Evolutionary conservation across 1,139 yeast genomes (phyloP).

Genomic region (Yamadazyma kanchanaburiensis): DNA sequence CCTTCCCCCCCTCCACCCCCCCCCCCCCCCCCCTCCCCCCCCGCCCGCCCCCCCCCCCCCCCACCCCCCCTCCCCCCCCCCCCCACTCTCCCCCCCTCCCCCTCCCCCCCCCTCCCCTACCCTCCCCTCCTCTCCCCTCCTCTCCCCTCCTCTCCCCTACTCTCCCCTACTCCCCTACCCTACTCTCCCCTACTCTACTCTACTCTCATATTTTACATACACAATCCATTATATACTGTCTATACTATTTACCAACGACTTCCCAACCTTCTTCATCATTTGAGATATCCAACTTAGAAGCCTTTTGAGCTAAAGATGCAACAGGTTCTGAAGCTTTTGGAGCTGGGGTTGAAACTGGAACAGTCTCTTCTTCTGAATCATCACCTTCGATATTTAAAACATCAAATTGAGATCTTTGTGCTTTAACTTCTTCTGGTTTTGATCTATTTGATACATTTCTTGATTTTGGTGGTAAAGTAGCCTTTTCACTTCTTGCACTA

Average conservation of each 20-base stretch:
- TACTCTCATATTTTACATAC: no score
- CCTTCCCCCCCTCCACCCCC: no score
- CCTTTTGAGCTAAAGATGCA: slow-evolving; percentile 34
- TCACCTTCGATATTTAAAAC: slow-evolving; percentile 58
- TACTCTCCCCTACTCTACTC: no score
- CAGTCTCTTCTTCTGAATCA: slow-evolving; percentile 54
- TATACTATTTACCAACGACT: slow-evolving; percentile 56
- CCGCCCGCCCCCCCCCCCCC: no score
- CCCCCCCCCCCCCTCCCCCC: no score
- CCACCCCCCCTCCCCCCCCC: no score
- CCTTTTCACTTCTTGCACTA: slow-evolving; percentile 26
- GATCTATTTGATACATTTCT: slow-evolving; percentile 44
- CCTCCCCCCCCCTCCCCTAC: no score
- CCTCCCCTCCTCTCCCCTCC: no score
- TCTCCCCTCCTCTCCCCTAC: no score
- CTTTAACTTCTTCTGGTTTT: slow-evolving; percentile 9
- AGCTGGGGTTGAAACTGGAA: slow-evolving; percentile 18
- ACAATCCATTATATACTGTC: no score
- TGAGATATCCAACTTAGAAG: slow-evolving; percentile 40
- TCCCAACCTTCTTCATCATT: slow-evolving; percentile 49
- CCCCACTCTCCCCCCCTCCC: no score
- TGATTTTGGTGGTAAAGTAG: slow-evolving; percentile 37
- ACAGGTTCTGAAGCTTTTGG: slow-evolving; percentile 2
- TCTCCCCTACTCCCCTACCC: no score
- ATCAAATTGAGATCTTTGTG: slow-evolving; percentile 57